A percentile compares a stretch with the other conserved stretches of the same genome.
Conservation (phyloP, 2,329 filamentous ascomycete species). For the Drechslerella stenobrocha region DNA sequence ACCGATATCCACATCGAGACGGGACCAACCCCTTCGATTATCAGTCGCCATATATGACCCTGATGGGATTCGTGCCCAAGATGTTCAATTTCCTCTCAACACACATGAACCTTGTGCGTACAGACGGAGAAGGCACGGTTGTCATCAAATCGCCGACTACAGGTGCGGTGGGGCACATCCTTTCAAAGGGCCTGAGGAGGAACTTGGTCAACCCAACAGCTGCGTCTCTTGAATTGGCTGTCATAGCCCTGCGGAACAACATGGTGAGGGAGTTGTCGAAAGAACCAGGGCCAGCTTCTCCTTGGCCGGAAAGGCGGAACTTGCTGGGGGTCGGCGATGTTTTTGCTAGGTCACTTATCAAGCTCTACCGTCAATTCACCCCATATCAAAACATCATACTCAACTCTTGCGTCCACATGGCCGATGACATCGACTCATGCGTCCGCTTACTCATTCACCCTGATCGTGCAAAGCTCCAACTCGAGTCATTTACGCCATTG, state of each 20-base stretch:
- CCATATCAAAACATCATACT: constrained; percentile 21
- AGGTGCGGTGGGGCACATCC: not conserved
- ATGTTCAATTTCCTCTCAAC: constrained; percentile 6
- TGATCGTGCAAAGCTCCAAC: not conserved
- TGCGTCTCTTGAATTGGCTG: not conserved
- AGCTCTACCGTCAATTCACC: constrained; percentile 18
- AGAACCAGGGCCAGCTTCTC: not conserved
- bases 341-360: constrained; percentile 23
- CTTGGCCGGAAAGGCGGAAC: constrained; percentile 9
- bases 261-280: not conserved
- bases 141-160: constrained; percentile 16
- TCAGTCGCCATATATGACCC: not conserved
- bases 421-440: constrained; percentile 3
- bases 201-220: constrained; percentile 20
- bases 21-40: constrained; percentile 7
- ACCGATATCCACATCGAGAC: not conserved
- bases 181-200: constrained; percentile 10
- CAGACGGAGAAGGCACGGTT: constrained; percentile 31
- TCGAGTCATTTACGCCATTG: not conserved
- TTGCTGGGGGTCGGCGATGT: constrained; percentile 10
- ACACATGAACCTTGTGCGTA: constrained; percentile 18
- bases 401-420: constrained; percentile 10
- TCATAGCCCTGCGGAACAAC: not conserved
- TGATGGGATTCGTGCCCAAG: constrained; percentile 1
- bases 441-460: constrained; percentile 13